A percentile compares a stretch with the other conserved stretches of the same genome.
These are phyloP conservation scores for Mycena polygramma DNA, from an alignment of 768 basidiomycete genomes.

Conservation along the genomic window DNA sequence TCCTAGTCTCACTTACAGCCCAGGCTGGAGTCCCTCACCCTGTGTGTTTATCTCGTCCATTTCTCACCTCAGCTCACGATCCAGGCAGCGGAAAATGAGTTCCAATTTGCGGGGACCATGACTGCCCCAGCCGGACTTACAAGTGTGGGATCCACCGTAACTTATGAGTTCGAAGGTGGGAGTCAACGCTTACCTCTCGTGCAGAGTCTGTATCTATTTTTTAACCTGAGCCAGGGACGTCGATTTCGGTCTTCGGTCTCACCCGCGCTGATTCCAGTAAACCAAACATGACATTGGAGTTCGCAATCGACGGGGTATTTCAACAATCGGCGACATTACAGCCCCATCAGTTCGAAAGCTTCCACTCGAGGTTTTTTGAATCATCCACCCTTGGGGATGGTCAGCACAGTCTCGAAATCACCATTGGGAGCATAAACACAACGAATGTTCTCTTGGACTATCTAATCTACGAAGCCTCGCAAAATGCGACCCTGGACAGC, in stretches of 20 bases:
- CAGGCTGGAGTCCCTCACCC: conserved; percentile 4
- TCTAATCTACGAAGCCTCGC: conserved; percentile 16
- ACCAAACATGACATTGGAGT: neutral
- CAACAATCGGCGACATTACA: neutral
- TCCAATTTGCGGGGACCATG: conserved; percentile 8
- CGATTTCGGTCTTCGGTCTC: conserved; percentile 11
- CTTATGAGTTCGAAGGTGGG: conserved; percentile 2
- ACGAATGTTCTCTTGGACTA: conserved; percentile 5
- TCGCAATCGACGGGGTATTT: neutral
- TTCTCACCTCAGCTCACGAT: too few relatives aligned
- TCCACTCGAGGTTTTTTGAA: neutral
- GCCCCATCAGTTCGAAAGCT: neutral
- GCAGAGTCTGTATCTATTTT: neutral
- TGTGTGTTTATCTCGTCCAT: neutral
- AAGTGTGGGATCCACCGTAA: conserved; percentile 12
- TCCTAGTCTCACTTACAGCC: conserved; percentile 1
- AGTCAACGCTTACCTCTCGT: neutral
- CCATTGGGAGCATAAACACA: neutral
- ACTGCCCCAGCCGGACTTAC: neutral
- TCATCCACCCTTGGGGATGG: neutral
- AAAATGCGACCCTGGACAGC: neutral
- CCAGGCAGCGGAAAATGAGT: neutral
- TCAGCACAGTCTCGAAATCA: neutral
- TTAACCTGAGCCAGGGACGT: neutral
- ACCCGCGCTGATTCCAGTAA: neutral